Evolutionary conservation across 345 rosid genomes (phyloP).

Genomic region (Diplotaxis tenuifolia): DNA sequence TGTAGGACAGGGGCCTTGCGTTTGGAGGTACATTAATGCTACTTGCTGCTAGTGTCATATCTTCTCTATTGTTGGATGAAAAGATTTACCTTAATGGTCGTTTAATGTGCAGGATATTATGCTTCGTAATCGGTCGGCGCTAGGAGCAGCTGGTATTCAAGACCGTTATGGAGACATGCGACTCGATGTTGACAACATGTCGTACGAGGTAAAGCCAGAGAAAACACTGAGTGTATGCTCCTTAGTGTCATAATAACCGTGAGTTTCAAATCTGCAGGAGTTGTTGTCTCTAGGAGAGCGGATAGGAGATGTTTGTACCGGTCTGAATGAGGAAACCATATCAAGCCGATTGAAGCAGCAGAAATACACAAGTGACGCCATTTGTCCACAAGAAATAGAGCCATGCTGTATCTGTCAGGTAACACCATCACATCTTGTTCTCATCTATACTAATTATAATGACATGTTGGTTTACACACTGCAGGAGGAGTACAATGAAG

Average conservation of each 20-base stretch:
- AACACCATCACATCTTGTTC: constrained; percentile 37
- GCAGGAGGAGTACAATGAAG: constrained; percentile 74
- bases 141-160: constrained; percentile 61
- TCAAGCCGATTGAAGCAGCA: constrained; percentile 44
- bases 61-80: not conserved
- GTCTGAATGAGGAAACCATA: constrained; percentile 72
- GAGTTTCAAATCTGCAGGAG: constrained; percentile 56
- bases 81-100: not conserved
- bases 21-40: constrained; percentile 51
- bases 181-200: constrained; percentile 94
- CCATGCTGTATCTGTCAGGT: constrained; percentile 96
- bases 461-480: not conserved
- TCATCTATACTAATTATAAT: not conserved
- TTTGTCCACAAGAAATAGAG: constrained; percentile 49
- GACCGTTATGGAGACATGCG: constrained; percentile 96
- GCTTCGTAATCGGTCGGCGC: constrained; percentile 73
- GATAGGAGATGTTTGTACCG: constrained; percentile 87
- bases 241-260: constrained; percentile 30
- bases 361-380: constrained; percentile 29
- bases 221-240: not conserved
- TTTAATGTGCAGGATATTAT: constrained; percentile 61
- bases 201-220: constrained; percentile 80
- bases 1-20: constrained; percentile 79
- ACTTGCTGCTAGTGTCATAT: not conserved
- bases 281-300: constrained; percentile 82